A percentile compares a stretch with the other conserved stretches of the same genome.
Conservation (phyloP, 140 eudicot genomes). For the Flaveria floridana region DNA sequence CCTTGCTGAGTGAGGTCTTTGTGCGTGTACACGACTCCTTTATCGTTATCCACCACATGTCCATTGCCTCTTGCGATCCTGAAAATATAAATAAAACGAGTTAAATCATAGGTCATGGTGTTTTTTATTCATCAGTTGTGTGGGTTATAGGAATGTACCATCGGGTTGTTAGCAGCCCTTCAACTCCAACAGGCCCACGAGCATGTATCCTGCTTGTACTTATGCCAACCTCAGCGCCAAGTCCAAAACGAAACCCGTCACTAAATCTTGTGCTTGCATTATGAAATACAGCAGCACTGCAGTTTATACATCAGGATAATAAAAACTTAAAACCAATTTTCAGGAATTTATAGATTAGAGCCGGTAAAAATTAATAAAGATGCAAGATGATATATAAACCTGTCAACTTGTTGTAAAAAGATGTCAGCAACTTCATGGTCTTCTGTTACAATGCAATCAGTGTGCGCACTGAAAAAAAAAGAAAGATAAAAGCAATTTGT, state of each 20-base stretch:
- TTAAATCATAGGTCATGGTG: neutral
- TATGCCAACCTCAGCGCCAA: slow-evolving; percentile 99
- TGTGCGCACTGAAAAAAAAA: slow-evolving; percentile 70
- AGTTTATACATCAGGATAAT: slow-evolving; percentile 2
- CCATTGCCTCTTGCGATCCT: slow-evolving; percentile 94
- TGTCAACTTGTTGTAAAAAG: slow-evolving; percentile 81
- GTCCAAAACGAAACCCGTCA: slow-evolving; percentile 95
- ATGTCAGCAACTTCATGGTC: slow-evolving; percentile 68
- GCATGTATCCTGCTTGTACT: slow-evolving; percentile 99
- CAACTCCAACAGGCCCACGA: slow-evolving; percentile 99
- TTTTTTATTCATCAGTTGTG: neutral
- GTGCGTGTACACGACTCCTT: slow-evolving; percentile 82
- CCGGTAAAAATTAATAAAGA: neutral
- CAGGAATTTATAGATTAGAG: neutral
- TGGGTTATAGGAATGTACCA: slow-evolving; percentile 46
- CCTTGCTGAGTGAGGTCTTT: slow-evolving; percentile 58
- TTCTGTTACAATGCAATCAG: slow-evolving; percentile 85
- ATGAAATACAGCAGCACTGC: slow-evolving; percentile 98
- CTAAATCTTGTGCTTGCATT: slow-evolving; percentile 95
- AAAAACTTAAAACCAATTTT: neutral
- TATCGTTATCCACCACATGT: slow-evolving; percentile 81
- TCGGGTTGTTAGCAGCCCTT: slow-evolving; percentile 91
- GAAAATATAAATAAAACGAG: neutral
- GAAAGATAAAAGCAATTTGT: slow-evolving; percentile 4
- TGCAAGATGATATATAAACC: slow-evolving; percentile 43